Conservation (phyloP, 1,139 yeast genomes). For the Debaryomyces sp. region DNA sequence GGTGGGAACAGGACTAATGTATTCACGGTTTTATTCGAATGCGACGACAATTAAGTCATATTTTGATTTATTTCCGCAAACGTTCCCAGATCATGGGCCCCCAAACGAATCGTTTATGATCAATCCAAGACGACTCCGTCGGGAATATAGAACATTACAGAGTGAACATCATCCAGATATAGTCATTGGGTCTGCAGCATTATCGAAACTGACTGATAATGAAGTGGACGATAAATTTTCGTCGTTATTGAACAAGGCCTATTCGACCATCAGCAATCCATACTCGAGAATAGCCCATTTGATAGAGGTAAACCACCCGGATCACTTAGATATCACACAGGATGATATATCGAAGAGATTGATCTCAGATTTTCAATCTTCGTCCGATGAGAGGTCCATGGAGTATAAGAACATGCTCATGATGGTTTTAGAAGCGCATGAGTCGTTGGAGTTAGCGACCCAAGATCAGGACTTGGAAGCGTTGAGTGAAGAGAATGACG, state of each 20-base stretch:
- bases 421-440: conserved; percentile 82
- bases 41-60: conserved; percentile 25
- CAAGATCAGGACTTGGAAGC: conserved; percentile 58
- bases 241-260: conserved; percentile 72
- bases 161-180: conserved; percentile 82
- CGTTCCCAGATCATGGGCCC: conserved; percentile 72
- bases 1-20: neutral
- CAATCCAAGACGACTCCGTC: conserved; percentile 57
- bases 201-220: conserved; percentile 16
- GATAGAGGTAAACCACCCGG: conserved; percentile 40
- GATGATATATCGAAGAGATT: conserved; percentile 43
- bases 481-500: conserved; percentile 57
- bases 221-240: conserved; percentile 36
- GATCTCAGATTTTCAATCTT: conserved; percentile 35
- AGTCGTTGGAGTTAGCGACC: conserved; percentile 65
- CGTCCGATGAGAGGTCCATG: conserved; percentile 32
- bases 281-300: conserved; percentile 55
- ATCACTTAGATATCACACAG: conserved; percentile 40
- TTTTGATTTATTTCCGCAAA: conserved; percentile 72
- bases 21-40: conserved; percentile 7
- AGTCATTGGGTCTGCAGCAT: conserved; percentile 32
- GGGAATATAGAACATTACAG: conserved; percentile 76
- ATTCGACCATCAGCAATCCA: conserved; percentile 69
- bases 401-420: conserved; percentile 63
- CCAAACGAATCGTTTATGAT: conserved; percentile 63